Base-by-base conservation (phyloP, 2,329 filamentous ascomycete species). In the Arthrocladium fulminans region DNA sequence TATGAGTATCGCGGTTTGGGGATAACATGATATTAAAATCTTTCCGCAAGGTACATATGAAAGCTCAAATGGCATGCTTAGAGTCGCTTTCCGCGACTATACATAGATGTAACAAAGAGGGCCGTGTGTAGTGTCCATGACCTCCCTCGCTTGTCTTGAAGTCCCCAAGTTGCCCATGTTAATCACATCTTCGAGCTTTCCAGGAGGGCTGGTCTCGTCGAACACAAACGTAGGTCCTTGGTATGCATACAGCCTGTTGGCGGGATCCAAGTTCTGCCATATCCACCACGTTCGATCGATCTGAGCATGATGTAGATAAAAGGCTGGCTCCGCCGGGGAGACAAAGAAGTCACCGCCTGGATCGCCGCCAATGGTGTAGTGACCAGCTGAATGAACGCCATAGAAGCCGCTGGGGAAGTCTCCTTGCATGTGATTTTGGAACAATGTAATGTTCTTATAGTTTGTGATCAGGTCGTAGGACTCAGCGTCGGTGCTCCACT, bases 281-380 rank as follows among this genome's bases (percentile, higher is more conserved):
- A 69, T 72, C 69, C 69, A 73, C 61, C 65, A 76, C 2, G 65
- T 57, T 2, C 71, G 63, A 53, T 75, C 73, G 22, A 75, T 69
- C 60, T 68, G 67, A 2, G 64, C 64, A 50, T 75, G 72, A 52
- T 74, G 72, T 22, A 71, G 61, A 57, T 65, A 75, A 60, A 75
- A 75, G 24, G 59, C 63, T 2, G 70, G 70, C 32, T 75, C 72
- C 5, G 62, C 65, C 1, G 73, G 71, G 8, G 67, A 71, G 1
- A 67, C 64, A 48, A 67, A 71, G 19, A 73, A 58, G 58, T 75
- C 72, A 42, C 54, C 49, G 37, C 54, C 54, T 10, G 54, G 52
- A 24, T 57, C 54, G 17, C 54, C 54, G 22, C 49, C 51, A 51
- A 70, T 65, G 9, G 67, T 65, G 57, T 69, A 72, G 54, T 75